These are phyloP conservation scores for Prinsepia uniflora DNA, from an alignment of 306 rosid genomes.

Conservation along the genomic window DNA sequence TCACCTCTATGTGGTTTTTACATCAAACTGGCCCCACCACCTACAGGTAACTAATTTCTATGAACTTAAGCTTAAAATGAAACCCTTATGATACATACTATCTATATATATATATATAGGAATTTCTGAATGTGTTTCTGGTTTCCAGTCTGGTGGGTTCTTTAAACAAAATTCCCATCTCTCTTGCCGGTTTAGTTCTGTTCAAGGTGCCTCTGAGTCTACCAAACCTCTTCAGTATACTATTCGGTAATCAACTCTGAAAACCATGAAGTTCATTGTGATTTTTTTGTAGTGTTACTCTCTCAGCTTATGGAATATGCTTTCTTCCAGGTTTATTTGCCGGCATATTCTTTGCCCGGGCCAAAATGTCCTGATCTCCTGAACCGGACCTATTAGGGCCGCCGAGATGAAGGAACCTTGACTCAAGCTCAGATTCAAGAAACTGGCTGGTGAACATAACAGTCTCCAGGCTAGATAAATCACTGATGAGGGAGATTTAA, in stretches of 20 bases:
- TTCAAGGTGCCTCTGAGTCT: conserved; percentile 73
- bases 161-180: conserved; percentile 86
- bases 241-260: conserved; percentile 58
- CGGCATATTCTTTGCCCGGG: conserved; percentile 76
- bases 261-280: neutral
- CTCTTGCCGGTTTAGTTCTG: conserved; percentile 66
- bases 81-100: neutral
- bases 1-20: conserved; percentile 91
- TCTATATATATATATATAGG: neutral
- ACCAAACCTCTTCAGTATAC: conserved; percentile 66
- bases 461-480: neutral
- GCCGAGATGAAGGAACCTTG: neutral
- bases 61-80: neutral
- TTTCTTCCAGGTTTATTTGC: conserved; percentile 72
- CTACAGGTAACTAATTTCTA: conserved; percentile 47
- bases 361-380: conserved; percentile 55
- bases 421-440: neutral
- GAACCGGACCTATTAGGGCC: neutral
- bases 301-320: neutral
- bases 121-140: conserved; percentile 17
- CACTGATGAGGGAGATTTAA: neutral
- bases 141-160: conserved; percentile 80
- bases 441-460: neutral
- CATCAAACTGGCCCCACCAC: conserved; percentile 91
- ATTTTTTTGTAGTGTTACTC: neutral